phyloP scores from a whole-genome alignment of 2,329 filamentous ascomycete species.

The Phoma sp. region DNA sequence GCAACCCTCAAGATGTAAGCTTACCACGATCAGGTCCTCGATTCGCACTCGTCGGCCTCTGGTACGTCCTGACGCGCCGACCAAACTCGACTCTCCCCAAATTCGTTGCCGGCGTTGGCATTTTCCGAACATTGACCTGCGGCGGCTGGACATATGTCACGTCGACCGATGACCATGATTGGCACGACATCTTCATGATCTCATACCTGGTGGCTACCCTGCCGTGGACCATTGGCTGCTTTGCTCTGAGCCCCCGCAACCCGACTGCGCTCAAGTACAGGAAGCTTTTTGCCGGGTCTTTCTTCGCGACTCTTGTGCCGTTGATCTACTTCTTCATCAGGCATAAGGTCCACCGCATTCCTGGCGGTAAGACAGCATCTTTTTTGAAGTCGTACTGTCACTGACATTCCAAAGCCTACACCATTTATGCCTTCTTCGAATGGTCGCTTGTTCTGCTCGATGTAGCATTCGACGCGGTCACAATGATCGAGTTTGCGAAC shows the following conservation, averaged over 20 bases:
- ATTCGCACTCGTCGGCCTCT: constrained; percentile 87
- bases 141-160: constrained; percentile 99
- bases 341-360: constrained; percentile 93
- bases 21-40: constrained; percentile 70
- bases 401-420: constrained; percentile 74
- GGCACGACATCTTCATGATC: constrained; percentile 99
- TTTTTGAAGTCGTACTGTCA: not conserved
- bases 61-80: constrained; percentile 85
- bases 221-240: constrained; percentile 92
- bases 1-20: not conserved
- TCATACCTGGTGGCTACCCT: constrained; percentile 93
- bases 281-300: constrained; percentile 80
- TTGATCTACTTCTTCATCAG: constrained; percentile 98
- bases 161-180: constrained; percentile 96
- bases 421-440: constrained; percentile 96
- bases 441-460: constrained; percentile 95
- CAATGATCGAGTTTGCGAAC: constrained; percentile 85
- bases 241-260: constrained; percentile 86
- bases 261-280: constrained; percentile 82
- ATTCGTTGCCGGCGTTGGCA: constrained; percentile 76
- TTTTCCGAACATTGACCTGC: constrained; percentile 90
- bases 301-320: constrained; percentile 89
- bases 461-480: constrained; percentile 94
- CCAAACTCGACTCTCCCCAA: constrained; percentile 78
- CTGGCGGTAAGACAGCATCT: constrained; percentile 73